Evolutionary conservation across 208 protist genomes (phyloP).

Genomic region (Acanthamoeba healyi): DNA sequence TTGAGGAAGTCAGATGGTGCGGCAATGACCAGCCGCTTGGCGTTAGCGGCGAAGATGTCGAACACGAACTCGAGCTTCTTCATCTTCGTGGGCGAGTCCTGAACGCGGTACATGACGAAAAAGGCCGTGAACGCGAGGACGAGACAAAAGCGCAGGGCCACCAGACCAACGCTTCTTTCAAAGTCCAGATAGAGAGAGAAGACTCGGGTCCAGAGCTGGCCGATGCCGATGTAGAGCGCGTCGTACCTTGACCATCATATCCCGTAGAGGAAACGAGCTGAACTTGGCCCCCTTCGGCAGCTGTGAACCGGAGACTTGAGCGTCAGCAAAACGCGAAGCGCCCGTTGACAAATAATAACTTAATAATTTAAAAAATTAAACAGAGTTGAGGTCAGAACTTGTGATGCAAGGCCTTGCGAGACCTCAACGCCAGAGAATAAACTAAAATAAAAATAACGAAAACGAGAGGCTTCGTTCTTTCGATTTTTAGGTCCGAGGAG

Average conservation of each 20-base stretch:
- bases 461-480: not conserved
- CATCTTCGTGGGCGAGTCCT: constrained; percentile 41
- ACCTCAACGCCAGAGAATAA: no score
- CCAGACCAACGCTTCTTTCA: no score
- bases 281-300: constrained; percentile 20
- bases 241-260: constrained; percentile 48
- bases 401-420: no score
- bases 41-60: constrained; percentile 10
- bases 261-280: not conserved
- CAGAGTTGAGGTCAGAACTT: not conserved
- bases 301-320: not conserved
- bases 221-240: no score
- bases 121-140: not conserved
- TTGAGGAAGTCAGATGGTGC: not conserved
- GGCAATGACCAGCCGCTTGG: constrained; percentile 36
- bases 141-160: no score
- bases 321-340: not conserved
- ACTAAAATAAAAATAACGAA: not conserved
- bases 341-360: no score
- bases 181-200: not conserved
- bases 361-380: no score
- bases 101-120: not conserved
- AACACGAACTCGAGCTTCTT: constrained; percentile 52
- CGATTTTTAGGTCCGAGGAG: not conserved
- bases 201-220: no score